Percentiles rank a stretch among this genome's conserved stretches.
phyloP scores from a whole-genome alignment of 2,329 filamentous ascomycete genomes.

The Xylaria hypoxylon region DNA sequence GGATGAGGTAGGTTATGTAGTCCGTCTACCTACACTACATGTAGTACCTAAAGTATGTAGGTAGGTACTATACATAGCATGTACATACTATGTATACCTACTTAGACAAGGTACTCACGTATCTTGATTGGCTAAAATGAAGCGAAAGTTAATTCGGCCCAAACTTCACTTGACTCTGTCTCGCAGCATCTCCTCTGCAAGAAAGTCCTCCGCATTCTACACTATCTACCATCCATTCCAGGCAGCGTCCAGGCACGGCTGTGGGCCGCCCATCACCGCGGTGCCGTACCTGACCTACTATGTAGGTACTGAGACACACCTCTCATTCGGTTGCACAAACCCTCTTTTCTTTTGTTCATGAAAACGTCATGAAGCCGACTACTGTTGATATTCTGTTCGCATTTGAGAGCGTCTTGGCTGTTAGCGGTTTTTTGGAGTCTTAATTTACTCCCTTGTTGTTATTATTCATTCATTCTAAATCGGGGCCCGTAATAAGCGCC shows the following conservation, averaged over 20 bases:
- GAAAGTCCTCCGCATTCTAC: not conserved
- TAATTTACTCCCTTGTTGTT: conserved; percentile 26
- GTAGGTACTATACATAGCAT: too few species aligned
- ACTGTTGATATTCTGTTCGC: conserved; percentile 29
- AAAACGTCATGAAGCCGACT: conserved; percentile 43
- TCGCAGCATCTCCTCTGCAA: not conserved
- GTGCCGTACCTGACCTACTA: not conserved
- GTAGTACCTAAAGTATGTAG: too few species aligned
- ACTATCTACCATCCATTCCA: too few species aligned
- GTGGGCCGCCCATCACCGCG: not conserved
- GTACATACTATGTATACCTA: too few species aligned
- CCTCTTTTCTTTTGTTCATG: conserved; percentile 26
- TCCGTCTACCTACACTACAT: too few species aligned
- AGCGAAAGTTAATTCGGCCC: conserved; percentile 9
- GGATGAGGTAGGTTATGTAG: too few species aligned
- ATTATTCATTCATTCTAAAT: conserved; percentile 40
- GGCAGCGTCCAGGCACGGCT: not conserved
- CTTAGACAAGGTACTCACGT: not conserved
- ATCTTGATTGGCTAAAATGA: conserved; percentile 1
- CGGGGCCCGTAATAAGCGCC: conserved; percentile 45
- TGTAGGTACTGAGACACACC: conserved; percentile 32
- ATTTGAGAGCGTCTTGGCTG: conserved; percentile 28
- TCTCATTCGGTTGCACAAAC: conserved; percentile 17
- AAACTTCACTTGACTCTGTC: not conserved
- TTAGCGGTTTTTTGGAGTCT: conserved; percentile 27